phyloP scores from a whole-genome alignment of 495 filamentous ascomycete species.

The Xylaria palmicola region DNA sequence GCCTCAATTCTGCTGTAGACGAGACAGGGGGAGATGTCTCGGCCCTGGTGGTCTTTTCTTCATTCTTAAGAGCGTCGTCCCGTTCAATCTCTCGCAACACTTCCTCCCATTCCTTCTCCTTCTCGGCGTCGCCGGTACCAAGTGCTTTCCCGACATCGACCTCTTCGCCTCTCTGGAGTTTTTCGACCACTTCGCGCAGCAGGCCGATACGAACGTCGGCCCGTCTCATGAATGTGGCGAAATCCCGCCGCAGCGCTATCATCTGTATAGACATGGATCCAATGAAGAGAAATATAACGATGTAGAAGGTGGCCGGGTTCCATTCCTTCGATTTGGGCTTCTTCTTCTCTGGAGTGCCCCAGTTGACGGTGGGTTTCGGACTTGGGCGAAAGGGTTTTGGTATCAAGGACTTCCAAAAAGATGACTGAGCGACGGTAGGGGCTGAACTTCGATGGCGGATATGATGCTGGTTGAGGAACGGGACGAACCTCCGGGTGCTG shows the following conservation, averaged over 20 bases:
- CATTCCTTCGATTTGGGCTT: constrained; percentile 63
- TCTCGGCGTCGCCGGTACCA: constrained; percentile 72
- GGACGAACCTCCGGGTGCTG: neutral
- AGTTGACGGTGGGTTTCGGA: constrained; percentile 14
- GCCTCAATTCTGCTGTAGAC: constrained; percentile 16
- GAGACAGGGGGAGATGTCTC: constrained; percentile 16
- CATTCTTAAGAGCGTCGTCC: constrained; percentile 66
- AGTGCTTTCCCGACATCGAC: constrained; percentile 84
- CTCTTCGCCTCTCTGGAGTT: constrained; percentile 78
- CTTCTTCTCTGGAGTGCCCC: constrained; percentile 17
- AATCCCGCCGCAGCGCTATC: constrained; percentile 76
- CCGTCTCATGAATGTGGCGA: constrained; percentile 65
- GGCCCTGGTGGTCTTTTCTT: constrained; percentile 30
- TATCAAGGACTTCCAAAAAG: constrained; percentile 71
- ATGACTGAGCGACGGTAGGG: constrained; percentile 61
- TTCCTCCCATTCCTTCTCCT: constrained; percentile 89
- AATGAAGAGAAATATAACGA: constrained; percentile 85
- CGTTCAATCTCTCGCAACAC: constrained; percentile 79
- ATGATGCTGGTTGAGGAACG: constrained; percentile 6
- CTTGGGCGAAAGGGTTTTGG: constrained; percentile 45
- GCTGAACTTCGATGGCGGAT: constrained; percentile 28
- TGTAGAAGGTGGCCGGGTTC: constrained; percentile 94
- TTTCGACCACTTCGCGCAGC: constrained; percentile 79
- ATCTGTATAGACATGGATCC: constrained; percentile 93
- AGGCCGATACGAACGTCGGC: constrained; percentile 76